Evolutionary conservation across 1,284 basidiomycete species (phyloP), one percentile per base, ranked within the genome.

Genomic region (Hortiboletus rubellus): DNA sequence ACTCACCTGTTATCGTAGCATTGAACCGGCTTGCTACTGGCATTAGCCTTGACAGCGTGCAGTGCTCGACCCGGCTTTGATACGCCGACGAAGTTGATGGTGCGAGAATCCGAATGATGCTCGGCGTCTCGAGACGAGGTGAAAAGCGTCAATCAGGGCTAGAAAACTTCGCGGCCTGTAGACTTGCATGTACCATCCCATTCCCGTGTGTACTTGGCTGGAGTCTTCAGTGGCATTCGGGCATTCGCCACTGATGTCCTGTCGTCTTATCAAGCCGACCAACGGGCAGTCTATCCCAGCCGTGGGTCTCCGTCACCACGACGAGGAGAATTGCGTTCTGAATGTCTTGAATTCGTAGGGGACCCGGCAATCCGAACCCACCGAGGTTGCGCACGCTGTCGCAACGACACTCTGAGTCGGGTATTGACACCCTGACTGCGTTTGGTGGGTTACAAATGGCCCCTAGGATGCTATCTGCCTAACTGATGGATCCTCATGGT

Each of bases 401-500:
- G 79, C 82, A 55, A 82, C 84, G 63, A 91, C 91, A 1, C 72
- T 94, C 63, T 87, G 87, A 65, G 82, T 83, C 62, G 91, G 91
- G 8, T 93, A 92, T 73, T 79, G 85, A 61, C 90, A 91, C 69
- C 83, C 93, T 60, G 91, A 94, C 72, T 86, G 87, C 67, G 91
- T 89, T 64, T 89, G 78, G 85, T 88, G 69, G 65, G 74, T 70
- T 38, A 52, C 33, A 9, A 37, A 22, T 31, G 14, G 7, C 54
- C 22, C 60, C 61, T 67, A 45, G 66, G 31, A 72, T 22, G 2
- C 76, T 52, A 61, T 63, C 63, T 44, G 67, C 72, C 18, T 11
- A 3, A 4, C n/a, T 24, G 38, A 48, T 37, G 22, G 22, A 22
- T 22, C 22, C 22, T 22, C 22, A 22, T 22, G 75, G 17, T 17